Conservation (phyloP, 106 monocot species). For the Xerophyta viscosa region DNA sequence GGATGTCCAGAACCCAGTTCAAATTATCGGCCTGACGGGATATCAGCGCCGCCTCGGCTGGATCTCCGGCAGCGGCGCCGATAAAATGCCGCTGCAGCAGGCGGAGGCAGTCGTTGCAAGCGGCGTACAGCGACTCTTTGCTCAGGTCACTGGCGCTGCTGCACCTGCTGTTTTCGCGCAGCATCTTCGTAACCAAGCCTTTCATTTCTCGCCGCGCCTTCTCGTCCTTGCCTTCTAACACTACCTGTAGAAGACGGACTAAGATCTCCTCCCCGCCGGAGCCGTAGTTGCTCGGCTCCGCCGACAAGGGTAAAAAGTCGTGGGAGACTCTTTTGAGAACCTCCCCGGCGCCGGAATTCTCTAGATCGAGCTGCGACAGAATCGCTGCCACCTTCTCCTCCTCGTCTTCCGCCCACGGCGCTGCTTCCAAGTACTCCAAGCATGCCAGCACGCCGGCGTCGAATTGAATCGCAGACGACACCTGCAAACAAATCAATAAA, state of each 20-base stretch:
- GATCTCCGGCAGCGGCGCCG: slow-evolving; percentile 38
- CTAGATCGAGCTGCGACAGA: slow-evolving; percentile 68
- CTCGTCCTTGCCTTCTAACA: slow-evolving; percentile 91
- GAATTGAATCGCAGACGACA: slow-evolving; percentile 69
- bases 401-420: slow-evolving; percentile 95
- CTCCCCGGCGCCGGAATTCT: slow-evolving; percentile 65
- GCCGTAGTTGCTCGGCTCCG: slow-evolving; percentile 3
- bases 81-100: slow-evolving; percentile 43
- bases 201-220: slow-evolving; percentile 97
- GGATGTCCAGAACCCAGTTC: slow-evolving; percentile 86
- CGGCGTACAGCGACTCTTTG: slow-evolving; percentile 74
- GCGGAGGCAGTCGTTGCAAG: slow-evolving; percentile 56
- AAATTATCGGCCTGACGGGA: slow-evolving; percentile 85
- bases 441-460: slow-evolving; percentile 78
- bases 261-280: slow-evolving; percentile 59
- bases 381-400: slow-evolving; percentile 91
- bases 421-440: slow-evolving; percentile 90
- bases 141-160: slow-evolving; percentile 40
- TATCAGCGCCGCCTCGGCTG: slow-evolving; percentile 41
- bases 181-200: slow-evolving; percentile 88
- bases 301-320: slow-evolving; percentile 27
- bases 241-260: slow-evolving; percentile 79
- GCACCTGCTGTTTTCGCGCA: slow-evolving; percentile 51
- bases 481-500: slow-evolving; percentile 23
- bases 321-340: slow-evolving; percentile 84